phyloP scores from a whole-genome alignment of 257 asterid genomes.

The Nicotiana tabacum region DNA sequence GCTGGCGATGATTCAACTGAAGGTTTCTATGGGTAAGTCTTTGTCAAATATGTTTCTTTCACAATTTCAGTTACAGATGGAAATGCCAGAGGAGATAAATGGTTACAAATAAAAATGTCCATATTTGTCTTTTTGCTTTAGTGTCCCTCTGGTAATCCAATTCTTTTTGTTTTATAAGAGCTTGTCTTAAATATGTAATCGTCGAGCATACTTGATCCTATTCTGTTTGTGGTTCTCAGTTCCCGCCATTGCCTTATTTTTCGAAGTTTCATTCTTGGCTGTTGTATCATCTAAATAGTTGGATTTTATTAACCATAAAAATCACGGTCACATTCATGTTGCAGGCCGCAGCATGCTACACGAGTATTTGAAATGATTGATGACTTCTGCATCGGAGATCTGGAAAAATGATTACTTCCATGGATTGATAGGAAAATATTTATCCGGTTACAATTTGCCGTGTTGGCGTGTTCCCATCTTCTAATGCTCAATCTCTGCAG shows the following conservation, averaged over 20 bases:
- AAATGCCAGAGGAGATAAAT: neutral
- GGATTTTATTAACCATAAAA: neutral
- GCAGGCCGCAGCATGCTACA: constrained; percentile 94
- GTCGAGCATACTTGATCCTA: neutral
- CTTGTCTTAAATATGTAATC: neutral
- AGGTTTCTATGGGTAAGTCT: constrained; percentile 74
- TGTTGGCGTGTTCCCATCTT: neutral
- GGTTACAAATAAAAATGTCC: neutral
- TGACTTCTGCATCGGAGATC: constrained; percentile 69
- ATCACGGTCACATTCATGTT: neutral
- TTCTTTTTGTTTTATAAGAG: neutral
- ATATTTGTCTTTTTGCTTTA: neutral
- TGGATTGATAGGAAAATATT: constrained; percentile 3
- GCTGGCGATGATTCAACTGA: constrained; percentile 94
- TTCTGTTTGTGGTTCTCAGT: neutral
- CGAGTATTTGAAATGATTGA: constrained; percentile 88
- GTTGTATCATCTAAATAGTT: neutral
- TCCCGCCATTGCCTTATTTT: neutral
- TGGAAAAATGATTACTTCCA: constrained; percentile 30
- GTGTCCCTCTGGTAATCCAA: neutral
- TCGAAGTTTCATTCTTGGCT: neutral
- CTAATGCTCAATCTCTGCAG: neutral
- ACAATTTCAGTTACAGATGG: neutral
- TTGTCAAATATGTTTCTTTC: neutral
- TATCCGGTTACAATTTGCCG: neutral